A percentile compares a stretch with the other conserved stretches of the same genome.
phyloP scores from a whole-genome alignment of 1,284 basidiomycete genomes.

The Cystobasidium slooffiae region DNA sequence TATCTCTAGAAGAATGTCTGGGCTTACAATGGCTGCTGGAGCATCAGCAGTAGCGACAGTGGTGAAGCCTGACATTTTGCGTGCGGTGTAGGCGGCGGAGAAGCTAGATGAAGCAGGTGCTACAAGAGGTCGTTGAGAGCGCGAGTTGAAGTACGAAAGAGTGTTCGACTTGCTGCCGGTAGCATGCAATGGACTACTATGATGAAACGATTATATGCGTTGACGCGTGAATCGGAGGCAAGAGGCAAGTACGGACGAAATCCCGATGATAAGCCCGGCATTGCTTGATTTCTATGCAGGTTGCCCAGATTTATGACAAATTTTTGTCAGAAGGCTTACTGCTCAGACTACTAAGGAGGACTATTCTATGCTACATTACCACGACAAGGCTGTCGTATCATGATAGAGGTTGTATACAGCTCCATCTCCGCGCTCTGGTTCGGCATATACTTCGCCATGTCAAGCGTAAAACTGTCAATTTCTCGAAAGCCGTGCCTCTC shows the following conservation, averaged over 20 bases:
- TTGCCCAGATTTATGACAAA: too few species aligned
- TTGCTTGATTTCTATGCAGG: background rate
- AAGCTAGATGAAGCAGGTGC: background rate
- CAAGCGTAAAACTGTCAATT: slow-evolving; percentile 18
- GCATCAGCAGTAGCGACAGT: slow-evolving; percentile 40
- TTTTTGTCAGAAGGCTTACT: too few species aligned
- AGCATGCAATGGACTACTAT: background rate
- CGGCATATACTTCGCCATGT: slow-evolving; percentile 15
- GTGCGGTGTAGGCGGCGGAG: background rate
- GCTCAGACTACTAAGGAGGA: too few species aligned
- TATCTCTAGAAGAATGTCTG: background rate
- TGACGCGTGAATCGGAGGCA: background rate
- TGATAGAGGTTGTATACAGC: slow-evolving; percentile 11
- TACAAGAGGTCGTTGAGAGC: background rate
- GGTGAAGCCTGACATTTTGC: slow-evolving; percentile 23
- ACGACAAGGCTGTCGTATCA: slow-evolving; percentile 3
- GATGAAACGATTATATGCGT: background rate
- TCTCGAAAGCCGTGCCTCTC: slow-evolving; percentile 24
- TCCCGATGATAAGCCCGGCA: background rate
- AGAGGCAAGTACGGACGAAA: background rate
- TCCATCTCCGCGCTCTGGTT: background rate
- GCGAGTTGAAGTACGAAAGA: background rate
- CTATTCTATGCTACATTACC: background rate
- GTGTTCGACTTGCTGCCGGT: slow-evolving; percentile 3
- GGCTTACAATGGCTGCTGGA: slow-evolving; percentile 38